Conservation (phyloP, 2,329 filamentous ascomycete species). For the Penicillium olsonii region DNA sequence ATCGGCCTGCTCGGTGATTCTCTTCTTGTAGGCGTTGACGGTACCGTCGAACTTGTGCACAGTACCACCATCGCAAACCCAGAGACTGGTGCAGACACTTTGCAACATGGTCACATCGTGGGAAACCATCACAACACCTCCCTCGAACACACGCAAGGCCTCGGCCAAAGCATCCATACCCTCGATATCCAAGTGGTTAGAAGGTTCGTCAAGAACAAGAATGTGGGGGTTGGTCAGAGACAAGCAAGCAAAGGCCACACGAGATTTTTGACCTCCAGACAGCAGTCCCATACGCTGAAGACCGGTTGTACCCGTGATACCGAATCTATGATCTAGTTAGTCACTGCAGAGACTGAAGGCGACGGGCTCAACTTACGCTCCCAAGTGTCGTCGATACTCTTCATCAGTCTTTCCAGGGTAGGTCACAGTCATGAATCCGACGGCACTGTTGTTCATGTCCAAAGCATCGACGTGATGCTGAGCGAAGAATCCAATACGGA, state of each 20-base stretch:
- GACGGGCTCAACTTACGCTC: conserved; percentile 65
- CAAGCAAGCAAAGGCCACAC: conserved; percentile 96
- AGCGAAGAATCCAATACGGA: conserved; percentile 94
- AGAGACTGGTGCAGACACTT: conserved; percentile 89
- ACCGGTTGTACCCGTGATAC: conserved; percentile 89
- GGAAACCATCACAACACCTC: conserved; percentile 96
- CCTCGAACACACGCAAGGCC: conserved; percentile 82
- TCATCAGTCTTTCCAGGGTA: conserved; percentile 93
- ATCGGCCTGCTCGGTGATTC: conserved; percentile 86
- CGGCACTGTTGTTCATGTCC: conserved; percentile 83
- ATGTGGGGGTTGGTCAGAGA: conserved; percentile 95
- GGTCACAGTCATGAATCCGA: conserved; percentile 91
- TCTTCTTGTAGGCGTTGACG: conserved; percentile 96
- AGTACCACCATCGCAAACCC: conserved; percentile 93
- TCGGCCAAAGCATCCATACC: conserved; percentile 94
- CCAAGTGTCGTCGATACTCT: conserved; percentile 92
- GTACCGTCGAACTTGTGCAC: conserved; percentile 96
- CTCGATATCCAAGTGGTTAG: conserved; percentile 98
- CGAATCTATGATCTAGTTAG: conserved; percentile 48
- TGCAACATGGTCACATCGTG: conserved; percentile 99
- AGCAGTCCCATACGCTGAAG: conserved; percentile 93
- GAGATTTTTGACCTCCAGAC: conserved; percentile 96
- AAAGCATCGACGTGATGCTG: conserved; percentile 98
- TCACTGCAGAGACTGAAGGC: not conserved
- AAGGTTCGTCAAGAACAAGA: conserved; percentile 95